phyloP scores from a whole-genome alignment of 805 yeast genomes.

The Spencermartinsiella europaea region DNA sequence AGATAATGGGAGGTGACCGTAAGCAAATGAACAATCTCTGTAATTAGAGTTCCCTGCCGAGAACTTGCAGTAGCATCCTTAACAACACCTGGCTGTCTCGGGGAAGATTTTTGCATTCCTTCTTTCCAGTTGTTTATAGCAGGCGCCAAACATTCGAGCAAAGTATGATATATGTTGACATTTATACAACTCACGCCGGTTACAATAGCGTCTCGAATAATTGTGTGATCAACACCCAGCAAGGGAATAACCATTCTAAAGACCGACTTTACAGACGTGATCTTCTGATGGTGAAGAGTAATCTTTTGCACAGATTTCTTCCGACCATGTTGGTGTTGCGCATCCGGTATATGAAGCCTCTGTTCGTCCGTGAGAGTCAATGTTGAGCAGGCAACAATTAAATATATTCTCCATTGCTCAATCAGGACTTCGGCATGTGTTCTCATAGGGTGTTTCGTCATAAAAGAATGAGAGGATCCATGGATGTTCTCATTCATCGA shows the following conservation, averaged over 20 bases:
- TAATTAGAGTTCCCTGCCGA: conserved; percentile 41
- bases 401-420: conserved; percentile 83
- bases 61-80: conserved; percentile 22
- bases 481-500: conserved; percentile 17
- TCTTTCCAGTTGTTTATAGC: conserved; percentile 51
- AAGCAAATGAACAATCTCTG: conserved; percentile 75
- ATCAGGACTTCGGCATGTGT: conserved; percentile 65
- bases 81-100: conserved; percentile 12
- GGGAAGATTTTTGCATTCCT: conserved; percentile 8
- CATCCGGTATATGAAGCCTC: conserved; percentile 57
- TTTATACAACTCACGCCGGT: conserved; percentile 85
- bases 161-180: conserved; percentile 78
- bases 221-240: conserved; percentile 59
- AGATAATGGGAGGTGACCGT: conserved; percentile 63
- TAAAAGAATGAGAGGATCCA: conserved; percentile 15
- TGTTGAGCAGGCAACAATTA: conserved; percentile 88
- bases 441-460: conserved; percentile 29
- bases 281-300: conserved; percentile 82
- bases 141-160: conserved; percentile 69
- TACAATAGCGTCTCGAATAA: conserved; percentile 81
- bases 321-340: conserved; percentile 47
- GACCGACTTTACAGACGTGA: conserved; percentile 86
- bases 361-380: conserved; percentile 87
- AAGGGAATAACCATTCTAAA: conserved; percentile 85
- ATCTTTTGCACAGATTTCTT: conserved; percentile 75